Conservation (phyloP, 2,329 filamentous ascomycete species). For the Stachybotrys chlorohalonatus region DNA sequence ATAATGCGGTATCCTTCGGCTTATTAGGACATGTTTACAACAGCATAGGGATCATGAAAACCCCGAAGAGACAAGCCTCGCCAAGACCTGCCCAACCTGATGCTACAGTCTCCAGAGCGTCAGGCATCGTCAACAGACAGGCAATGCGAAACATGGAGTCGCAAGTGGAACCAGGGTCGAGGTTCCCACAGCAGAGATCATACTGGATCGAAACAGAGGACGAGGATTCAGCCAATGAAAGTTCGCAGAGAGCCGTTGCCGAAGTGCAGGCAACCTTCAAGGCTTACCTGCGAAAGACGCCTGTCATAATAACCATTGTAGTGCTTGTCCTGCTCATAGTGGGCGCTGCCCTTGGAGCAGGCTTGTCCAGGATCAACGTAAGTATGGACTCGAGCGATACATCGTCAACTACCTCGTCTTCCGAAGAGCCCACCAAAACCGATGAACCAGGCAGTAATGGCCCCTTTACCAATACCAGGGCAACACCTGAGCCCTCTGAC, state of each 20-base stretch:
- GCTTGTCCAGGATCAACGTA: neutral
- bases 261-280: neutral
- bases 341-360: neutral
- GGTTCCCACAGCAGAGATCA: neutral
- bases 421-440: no score
- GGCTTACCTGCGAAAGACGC: neutral
- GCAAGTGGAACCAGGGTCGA: neutral
- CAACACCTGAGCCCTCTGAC: neutral
- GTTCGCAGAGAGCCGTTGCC: neutral
- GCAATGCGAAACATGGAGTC: neutral
- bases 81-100: no score
- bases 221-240: neutral
- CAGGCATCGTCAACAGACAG: no score
- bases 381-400: neutral
- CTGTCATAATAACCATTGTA: neutral
- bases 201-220: neutral
- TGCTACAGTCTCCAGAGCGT: no score
- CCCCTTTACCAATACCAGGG: neutral
- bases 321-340: neutral
- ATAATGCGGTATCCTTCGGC: no score
- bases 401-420: neutral
- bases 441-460: no score
- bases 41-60: no score
- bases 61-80: no score
- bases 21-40: no score